Conservation (phyloP, 345 rosid species). For the Raphanus raphanistrum region DNA sequence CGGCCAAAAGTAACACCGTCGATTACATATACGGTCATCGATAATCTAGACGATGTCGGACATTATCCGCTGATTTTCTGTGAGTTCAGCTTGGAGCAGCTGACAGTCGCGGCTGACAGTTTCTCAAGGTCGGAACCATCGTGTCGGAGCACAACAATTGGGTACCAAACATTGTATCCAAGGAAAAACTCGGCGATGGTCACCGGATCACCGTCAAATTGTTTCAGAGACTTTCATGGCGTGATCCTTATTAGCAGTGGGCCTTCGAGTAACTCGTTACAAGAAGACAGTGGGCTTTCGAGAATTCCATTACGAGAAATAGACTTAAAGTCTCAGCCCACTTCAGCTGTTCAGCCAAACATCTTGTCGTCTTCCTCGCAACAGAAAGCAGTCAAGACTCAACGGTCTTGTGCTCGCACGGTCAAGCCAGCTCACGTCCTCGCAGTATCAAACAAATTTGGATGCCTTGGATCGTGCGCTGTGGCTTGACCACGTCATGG, state of each 20-base stretch:
- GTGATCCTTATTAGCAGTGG: slow-evolving; percentile 38
- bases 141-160: slow-evolving; percentile 74
- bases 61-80: slow-evolving; percentile 46
- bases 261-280: too few species aligned
- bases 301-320: too few species aligned
- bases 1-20: slow-evolving; percentile 18
- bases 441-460: too few species aligned
- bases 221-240: slow-evolving; percentile 65
- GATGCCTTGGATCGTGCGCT: too few species aligned
- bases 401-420: too few species aligned
- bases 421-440: too few species aligned
- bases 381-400: too few species aligned
- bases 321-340: too few species aligned
- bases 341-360: too few species aligned
- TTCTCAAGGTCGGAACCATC: slow-evolving; percentile 58
- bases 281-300: too few species aligned
- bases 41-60: neutral
- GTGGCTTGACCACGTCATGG: too few species aligned
- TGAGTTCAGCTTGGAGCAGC: slow-evolving; percentile 59
- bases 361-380: too few species aligned
- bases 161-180: slow-evolving; percentile 68
- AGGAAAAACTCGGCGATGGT: slow-evolving; percentile 58
- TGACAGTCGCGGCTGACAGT: slow-evolving; percentile 57
- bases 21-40: slow-evolving; percentile 8
- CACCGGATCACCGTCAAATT: slow-evolving; percentile 66